phyloP scores from a whole-genome alignment of 768 basidiomycete species.

The Cubamyces lactineus region DNA sequence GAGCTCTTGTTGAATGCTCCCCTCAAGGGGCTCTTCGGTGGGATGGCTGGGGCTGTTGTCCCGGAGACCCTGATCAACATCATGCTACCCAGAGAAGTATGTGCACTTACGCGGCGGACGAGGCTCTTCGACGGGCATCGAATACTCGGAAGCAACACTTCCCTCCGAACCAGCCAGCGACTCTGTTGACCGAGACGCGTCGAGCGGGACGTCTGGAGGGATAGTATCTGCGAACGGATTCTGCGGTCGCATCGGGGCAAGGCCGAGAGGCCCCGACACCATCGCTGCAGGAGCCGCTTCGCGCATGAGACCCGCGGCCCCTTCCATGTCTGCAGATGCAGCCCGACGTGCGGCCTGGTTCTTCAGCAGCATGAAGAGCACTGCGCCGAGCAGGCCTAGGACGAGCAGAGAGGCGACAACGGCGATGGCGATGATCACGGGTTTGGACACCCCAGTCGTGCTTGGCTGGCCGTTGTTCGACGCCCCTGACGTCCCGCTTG shows the following conservation, averaged over 20 bases:
- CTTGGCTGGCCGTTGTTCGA: neutral
- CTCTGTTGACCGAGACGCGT: conserved; percentile 2
- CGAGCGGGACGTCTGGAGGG: conserved; percentile 13
- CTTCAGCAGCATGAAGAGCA: conserved; percentile 22
- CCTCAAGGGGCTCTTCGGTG: conserved; percentile 23
- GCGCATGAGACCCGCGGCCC: neutral
- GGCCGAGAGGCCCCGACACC: conserved; percentile 2
- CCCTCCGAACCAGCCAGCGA: neutral
- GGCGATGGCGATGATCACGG: conserved; percentile 23
- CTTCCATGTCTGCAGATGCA: conserved; percentile 14
- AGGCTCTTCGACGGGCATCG: neutral
- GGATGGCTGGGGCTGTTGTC: conserved; percentile 11
- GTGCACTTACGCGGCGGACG: neutral
- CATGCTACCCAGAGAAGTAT: neutral
- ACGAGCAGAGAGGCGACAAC: conserved; percentile 21
- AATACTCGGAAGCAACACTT: neutral
- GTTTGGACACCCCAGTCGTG: conserved; percentile 19
- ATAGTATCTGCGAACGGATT: conserved; percentile 22
- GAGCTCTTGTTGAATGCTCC: neutral
- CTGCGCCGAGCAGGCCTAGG: conserved; percentile 24
- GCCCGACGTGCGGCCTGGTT: conserved; percentile 13
- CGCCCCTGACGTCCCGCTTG: neutral
- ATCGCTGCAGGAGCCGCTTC: conserved; percentile 10
- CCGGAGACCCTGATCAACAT: neutral
- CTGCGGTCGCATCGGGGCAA: conserved; percentile 14